A percentile compares a stretch with the other conserved stretches of the same genome.
These are phyloP conservation scores for Cryphonectria naterciae DNA, from an alignment of 2,329 filamentous ascomycete species.

Conservation along the genomic window DNA sequence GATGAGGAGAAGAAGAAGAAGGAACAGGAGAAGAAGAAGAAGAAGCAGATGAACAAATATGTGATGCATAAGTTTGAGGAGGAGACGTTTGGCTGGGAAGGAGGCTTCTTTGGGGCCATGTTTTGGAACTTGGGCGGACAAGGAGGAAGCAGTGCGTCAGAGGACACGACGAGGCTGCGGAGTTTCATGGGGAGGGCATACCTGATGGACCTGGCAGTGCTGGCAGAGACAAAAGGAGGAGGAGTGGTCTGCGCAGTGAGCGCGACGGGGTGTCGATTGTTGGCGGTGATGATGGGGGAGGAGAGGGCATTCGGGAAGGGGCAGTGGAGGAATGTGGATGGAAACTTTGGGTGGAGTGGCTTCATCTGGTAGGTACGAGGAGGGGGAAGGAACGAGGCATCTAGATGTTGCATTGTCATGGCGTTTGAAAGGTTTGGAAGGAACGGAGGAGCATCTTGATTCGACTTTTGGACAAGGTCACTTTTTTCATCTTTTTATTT, in stretches of 20 bases:
- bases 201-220: slow-evolving; percentile 76
- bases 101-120: slow-evolving; percentile 80
- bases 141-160: slow-evolving; percentile 37
- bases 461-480: not conserved
- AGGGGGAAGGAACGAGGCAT: not conserved
- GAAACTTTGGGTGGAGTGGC: slow-evolving; percentile 64
- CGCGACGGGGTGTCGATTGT: slow-evolving; percentile 70
- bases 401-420: not conserved
- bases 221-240: slow-evolving; percentile 64
- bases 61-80: slow-evolving; percentile 71
- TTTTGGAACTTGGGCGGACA: slow-evolving; percentile 75
- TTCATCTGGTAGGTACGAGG: slow-evolving; percentile 32
- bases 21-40: slow-evolving; percentile 43
- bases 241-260: slow-evolving; percentile 77
- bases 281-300: slow-evolving; percentile 89
- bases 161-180: slow-evolving; percentile 67
- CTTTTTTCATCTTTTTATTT: not conserved
- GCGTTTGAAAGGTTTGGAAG: too few relatives aligned
- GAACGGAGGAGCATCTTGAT: not conserved
- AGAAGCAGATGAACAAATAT: slow-evolving; percentile 47
- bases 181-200: slow-evolving; percentile 81
- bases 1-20: slow-evolving; percentile 45
- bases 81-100: slow-evolving; percentile 83
- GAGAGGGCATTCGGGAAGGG: slow-evolving; percentile 64
- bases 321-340: slow-evolving; percentile 81